Evolutionary conservation across 179 eudicot genomes (phyloP).

Genomic region (Drosera spatulata): DNA sequence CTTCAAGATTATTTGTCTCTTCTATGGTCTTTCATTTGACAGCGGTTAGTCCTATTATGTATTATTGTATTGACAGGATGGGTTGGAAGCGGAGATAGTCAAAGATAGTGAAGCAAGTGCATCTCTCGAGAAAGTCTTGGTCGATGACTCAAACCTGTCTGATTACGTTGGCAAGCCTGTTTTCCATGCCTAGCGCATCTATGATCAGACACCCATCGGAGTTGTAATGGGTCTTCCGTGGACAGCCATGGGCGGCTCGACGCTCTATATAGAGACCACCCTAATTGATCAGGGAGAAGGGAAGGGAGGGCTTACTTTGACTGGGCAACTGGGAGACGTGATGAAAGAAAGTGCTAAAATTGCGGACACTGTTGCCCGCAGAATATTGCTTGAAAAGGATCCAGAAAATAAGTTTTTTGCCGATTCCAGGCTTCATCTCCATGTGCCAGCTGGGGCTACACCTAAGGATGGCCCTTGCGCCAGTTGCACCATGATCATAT

Average conservation of each 20-base stretch:
- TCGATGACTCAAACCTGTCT: slow-evolving; percentile 57
- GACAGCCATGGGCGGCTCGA: slow-evolving; percentile 99
- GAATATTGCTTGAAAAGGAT: slow-evolving; percentile 52
- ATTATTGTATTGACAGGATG: slow-evolving; percentile 22
- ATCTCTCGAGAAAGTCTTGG: slow-evolving; percentile 46
- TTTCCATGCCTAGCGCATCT: slow-evolving; percentile 95
- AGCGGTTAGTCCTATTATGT: background rate
- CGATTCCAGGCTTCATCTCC: slow-evolving; percentile 82
- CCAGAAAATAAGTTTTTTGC: slow-evolving; percentile 58
- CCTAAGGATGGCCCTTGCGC: slow-evolving; percentile 99
- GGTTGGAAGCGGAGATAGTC: slow-evolving; percentile 20
- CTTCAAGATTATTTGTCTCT: no score
- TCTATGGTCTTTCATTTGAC: background rate
- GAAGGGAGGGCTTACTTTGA: slow-evolving; percentile 71
- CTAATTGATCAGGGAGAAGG: slow-evolving; percentile 79
- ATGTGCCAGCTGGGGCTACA: slow-evolving; percentile 97
- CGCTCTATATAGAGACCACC: slow-evolving; percentile 82
- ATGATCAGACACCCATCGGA: slow-evolving; percentile 78
- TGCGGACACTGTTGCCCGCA: slow-evolving; percentile 81
- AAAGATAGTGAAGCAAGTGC: slow-evolving; percentile 24
- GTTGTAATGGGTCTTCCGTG: slow-evolving; percentile 99
- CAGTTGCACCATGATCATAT: slow-evolving; percentile 97
- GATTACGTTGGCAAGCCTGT: slow-evolving; percentile 97
- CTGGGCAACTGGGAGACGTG: slow-evolving; percentile 98
- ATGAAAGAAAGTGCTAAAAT: slow-evolving; percentile 99